Evolutionary conservation across 805 yeast species (phyloP).

Genomic region (Yamadazyma ubonensis): DNA sequence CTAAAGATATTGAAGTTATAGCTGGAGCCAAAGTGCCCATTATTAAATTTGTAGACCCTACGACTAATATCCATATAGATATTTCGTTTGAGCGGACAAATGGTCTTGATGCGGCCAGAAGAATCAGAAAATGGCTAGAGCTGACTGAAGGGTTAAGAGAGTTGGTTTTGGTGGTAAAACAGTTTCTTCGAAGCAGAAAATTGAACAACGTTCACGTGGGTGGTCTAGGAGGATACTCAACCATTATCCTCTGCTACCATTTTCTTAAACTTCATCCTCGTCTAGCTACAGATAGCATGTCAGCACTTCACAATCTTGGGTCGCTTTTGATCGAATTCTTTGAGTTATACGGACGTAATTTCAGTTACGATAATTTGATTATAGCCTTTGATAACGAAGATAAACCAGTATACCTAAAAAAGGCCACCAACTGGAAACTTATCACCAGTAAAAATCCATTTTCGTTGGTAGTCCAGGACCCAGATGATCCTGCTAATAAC

Average conservation of each 20-base stretch:
- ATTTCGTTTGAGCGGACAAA: conserved; percentile 84
- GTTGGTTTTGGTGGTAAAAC: conserved; percentile 78
- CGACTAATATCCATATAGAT: conserved; percentile 73
- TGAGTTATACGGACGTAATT: conserved; percentile 86
- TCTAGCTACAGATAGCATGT: conserved; percentile 61
- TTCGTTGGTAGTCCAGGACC: conserved; percentile 81
- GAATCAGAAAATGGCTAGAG: conserved; percentile 71
- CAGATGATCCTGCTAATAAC: conserved; percentile 79
- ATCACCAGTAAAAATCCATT: conserved; percentile 54
- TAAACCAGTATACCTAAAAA: conserved; percentile 57
- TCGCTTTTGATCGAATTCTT: conserved; percentile 86
- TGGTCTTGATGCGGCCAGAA: conserved; percentile 79
- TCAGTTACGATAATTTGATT: conserved; percentile 79
- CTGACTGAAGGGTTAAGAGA: conserved; percentile 79
- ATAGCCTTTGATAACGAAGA: conserved; percentile 60
- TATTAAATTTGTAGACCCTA: conserved; percentile 80
- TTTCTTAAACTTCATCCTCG: conserved; percentile 81
- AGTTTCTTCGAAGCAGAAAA: conserved; percentile 73
- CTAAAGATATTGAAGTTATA: conserved; percentile 75
- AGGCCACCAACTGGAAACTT: conserved; percentile 50
- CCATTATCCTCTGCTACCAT: conserved; percentile 81
- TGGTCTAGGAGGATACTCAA: conserved; percentile 92
- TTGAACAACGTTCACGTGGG: conserved; percentile 89
- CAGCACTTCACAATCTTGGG: conserved; percentile 75
- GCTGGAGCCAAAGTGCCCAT: conserved; percentile 93